Conservation (phyloP, 2,329 filamentous ascomycete species). For the Tolypocladium guangdongense region DNA sequence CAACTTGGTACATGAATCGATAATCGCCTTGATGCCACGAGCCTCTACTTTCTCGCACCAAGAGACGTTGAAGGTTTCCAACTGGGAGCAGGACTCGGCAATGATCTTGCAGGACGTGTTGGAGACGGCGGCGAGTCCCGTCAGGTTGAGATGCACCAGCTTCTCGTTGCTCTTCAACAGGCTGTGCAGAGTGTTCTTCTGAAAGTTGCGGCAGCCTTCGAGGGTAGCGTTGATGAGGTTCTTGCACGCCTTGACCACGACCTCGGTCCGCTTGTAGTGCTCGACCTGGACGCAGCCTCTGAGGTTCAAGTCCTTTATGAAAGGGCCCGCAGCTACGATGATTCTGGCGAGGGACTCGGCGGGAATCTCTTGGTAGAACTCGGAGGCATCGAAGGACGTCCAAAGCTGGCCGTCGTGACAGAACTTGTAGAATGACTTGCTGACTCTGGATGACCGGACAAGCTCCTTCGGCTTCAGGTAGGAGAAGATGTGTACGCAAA, state of each 20-base stretch:
- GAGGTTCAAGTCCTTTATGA: conserved; percentile 82
- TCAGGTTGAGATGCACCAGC: conserved; percentile 77
- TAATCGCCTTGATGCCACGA: conserved; percentile 58
- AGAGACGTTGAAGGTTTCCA: conserved; percentile 82
- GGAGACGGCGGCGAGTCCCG: conserved; percentile 66
- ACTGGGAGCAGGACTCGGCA: conserved; percentile 63
- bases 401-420: conserved; percentile 95
- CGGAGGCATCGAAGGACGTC: conserved; percentile 71
- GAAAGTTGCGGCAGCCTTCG: conserved; percentile 81
- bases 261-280: conserved; percentile 66
- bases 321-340: conserved; percentile 75
- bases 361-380: conserved; percentile 81
- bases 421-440: conserved; percentile 64
- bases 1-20: conserved; percentile 62
- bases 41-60: conserved; percentile 87
- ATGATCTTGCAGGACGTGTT: conserved; percentile 84
- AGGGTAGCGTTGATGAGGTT: conserved; percentile 83
- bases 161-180: conserved; percentile 63
- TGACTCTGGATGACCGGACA: conserved; percentile 66
- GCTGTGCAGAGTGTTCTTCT: conserved; percentile 65
- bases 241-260: conserved; percentile 70
- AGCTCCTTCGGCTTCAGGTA: conserved; percentile 73
- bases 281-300: conserved; percentile 83
- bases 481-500: conserved; percentile 66
- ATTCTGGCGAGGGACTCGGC: conserved; percentile 75